Evolutionary conservation across 1,284 basidiomycete genomes (phyloP), one percentile per base, ranked within the genome.

Genomic region (Trichosporon sp.): DNA sequence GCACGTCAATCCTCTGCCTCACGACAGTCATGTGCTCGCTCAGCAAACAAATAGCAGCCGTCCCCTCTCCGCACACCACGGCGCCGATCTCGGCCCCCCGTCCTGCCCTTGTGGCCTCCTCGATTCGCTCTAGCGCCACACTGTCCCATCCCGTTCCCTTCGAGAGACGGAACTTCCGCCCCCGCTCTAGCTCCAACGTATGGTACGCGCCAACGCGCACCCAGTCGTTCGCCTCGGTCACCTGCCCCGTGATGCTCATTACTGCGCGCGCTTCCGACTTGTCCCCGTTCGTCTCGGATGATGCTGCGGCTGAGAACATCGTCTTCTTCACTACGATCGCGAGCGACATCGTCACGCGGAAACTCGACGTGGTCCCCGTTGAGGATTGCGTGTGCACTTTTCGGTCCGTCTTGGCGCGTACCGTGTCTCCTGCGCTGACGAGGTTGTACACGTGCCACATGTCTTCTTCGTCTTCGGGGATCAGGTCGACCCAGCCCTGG

Each of bases 391-490:
- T 84, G 69, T 83, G 82, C 5, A 87, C 83, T 62, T 71, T 89
- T 86, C 95, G 87, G 65, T 97, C 86, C 5, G 94, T 92, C 62
- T 90, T 85, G n/a, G 92, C 93, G 62, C 92, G 85, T 29, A 99
- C 88, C 67, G 86, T 83, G 77, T 99, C 95, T 21, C 92, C 92
- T 82, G 89, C 84, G 69, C 90, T 87, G 64, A 99, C 95, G 64
- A 99, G 85, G 81, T 99, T 98, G 81, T 98, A 98, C n/a, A 97
- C 85, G 83, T 99, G 95, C 92, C 95, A 99, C 89, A 99, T 96
- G 81, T 99, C 96, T 81, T 99, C 96, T 72, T 96, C 92, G 73
- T 95, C 92, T 78, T 97, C 90, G 27, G 92, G 92, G 60, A 90
- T 86, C 46, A 96, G 84, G n/a, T 87, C 91, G 69, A 95, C 89